phyloP scores from a whole-genome alignment of 768 basidiomycete species.

The Agaricus bisporus region DNA sequence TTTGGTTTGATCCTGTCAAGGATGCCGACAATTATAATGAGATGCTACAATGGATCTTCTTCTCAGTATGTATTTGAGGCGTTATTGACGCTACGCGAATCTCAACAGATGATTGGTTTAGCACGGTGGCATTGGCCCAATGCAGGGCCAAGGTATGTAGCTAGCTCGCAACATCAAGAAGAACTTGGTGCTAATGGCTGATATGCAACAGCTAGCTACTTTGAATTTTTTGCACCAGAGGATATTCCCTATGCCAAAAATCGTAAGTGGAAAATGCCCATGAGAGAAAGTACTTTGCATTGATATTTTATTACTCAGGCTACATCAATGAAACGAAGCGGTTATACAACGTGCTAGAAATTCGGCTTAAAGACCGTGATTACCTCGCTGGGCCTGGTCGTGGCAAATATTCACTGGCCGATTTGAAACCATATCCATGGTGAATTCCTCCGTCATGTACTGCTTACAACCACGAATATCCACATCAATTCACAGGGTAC shows the following conservation, averaged over 20 bases:
- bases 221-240: conserved; percentile 54
- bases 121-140: conserved; percentile 83
- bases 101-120: conserved; percentile 18
- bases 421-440: conserved; percentile 67
- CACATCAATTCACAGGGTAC: conserved; percentile 39
- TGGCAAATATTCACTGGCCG: conserved; percentile 67
- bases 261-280: conserved; percentile 31
- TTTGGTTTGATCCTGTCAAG: conserved; percentile 51
- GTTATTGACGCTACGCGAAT: not conserved
- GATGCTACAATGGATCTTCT: conserved; percentile 85
- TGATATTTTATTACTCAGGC: conserved; percentile 29
- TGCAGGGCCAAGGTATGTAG: conserved; percentile 63
- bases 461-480: not conserved
- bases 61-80: conserved; percentile 38
- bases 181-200: not conserved
- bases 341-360: conserved; percentile 78
- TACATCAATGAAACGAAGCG: conserved; percentile 80
- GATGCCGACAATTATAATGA: conserved; percentile 61
- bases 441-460: conserved; percentile 16
- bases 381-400: conserved; percentile 73
- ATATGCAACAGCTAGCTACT: conserved; percentile 53
- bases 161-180: not conserved
- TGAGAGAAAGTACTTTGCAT: not conserved
- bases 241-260: conserved; percentile 66
- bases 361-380: conserved; percentile 68